Evolutionary conservation across 306 rosid species (phyloP), one percentile per base, ranked within the genome.

Genomic region (Gastrolobium villosum): DNA sequence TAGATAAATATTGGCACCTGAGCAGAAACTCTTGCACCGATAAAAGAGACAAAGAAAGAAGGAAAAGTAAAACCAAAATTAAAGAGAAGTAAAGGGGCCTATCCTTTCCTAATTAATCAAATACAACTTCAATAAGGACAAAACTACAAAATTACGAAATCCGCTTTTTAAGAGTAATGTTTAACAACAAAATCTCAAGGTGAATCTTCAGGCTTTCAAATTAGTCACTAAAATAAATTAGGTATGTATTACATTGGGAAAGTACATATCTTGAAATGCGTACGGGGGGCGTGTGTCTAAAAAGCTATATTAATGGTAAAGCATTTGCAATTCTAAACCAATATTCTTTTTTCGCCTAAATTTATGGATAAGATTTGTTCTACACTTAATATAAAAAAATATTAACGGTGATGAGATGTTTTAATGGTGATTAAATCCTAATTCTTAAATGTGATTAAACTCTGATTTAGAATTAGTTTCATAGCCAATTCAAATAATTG

Each of bases 1-100:
- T 77, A 32, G 14, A 62, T 50, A 80, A 46, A 79, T 84, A 34
- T 44, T 52, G 62, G 35, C 34, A 43, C 59, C 87, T 56, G 53
- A 70, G 61, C 57, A 75, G 34, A 71, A 75, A 70, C 84, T 66
- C 62, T 52, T 79, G 79, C 82, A 78, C 60, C 68, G 26, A 74
- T 74, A 44, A 56, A 65, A 60, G 54, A 79, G 73, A 60, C 65
- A 53, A 67, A 52, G 5, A 34, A 70, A 40, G 15, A 43, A 55
- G 20, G 1, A 9, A 37, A 70, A 4, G 1, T 43, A 49, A 40
- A 78, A 74, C 5, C 6, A 13, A 48, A 54, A 41, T 7, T 4
- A 49, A n/a, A 48, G 37, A 31, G 39, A 8, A 5, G 10, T 77
- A 55, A 49, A 9, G 32, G 32, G 34, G 32, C 43, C 32, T 64